Conservation (phyloP, 768 basidiomycete species). For the Phallus indusiatus region DNA sequence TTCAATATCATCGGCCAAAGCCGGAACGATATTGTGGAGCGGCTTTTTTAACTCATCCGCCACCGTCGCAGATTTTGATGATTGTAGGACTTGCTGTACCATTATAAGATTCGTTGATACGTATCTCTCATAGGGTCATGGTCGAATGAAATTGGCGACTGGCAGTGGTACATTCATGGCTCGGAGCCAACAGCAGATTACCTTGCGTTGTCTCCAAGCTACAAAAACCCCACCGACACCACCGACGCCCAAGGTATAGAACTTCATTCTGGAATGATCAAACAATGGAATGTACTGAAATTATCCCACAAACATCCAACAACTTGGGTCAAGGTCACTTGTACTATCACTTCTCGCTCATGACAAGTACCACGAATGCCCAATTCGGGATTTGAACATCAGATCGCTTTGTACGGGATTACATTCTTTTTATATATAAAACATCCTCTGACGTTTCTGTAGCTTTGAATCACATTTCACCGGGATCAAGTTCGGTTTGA, state of each 20-base stretch:
- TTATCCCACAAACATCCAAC: conserved; percentile 33
- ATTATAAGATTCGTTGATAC: not conserved
- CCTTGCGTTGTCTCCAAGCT: conserved; percentile 38
- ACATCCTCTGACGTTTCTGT: conserved; percentile 1
- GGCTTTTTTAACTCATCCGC: conserved; percentile 43
- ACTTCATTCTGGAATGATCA: conserved; percentile 48
- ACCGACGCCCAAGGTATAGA: conserved; percentile 38
- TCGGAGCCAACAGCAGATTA: conserved; percentile 41
- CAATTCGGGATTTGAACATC: conserved; percentile 45
- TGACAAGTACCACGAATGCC: conserved; percentile 36
- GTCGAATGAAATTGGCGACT: conserved; percentile 43
- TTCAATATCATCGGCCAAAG: conserved; percentile 24
- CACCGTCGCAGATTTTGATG: conserved; percentile 39
- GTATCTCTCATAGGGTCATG: conserved; percentile 36
- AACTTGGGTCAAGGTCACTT: conserved; percentile 50
- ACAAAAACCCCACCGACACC: conserved; percentile 51
- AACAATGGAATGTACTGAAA: conserved; percentile 31
- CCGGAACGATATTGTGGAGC: conserved; percentile 45
- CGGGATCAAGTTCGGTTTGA: conserved; percentile 48
- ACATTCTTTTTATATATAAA: conserved; percentile 26
- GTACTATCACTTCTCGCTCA: conserved; percentile 56
- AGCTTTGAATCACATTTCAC: conserved; percentile 3
- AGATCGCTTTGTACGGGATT: conserved; percentile 41
- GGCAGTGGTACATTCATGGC: conserved; percentile 57
- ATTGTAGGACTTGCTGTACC: not conserved